These are phyloP conservation scores for Agrocybe pediades DNA, from an alignment of 768 basidiomycete species.

Conservation along the genomic window DNA sequence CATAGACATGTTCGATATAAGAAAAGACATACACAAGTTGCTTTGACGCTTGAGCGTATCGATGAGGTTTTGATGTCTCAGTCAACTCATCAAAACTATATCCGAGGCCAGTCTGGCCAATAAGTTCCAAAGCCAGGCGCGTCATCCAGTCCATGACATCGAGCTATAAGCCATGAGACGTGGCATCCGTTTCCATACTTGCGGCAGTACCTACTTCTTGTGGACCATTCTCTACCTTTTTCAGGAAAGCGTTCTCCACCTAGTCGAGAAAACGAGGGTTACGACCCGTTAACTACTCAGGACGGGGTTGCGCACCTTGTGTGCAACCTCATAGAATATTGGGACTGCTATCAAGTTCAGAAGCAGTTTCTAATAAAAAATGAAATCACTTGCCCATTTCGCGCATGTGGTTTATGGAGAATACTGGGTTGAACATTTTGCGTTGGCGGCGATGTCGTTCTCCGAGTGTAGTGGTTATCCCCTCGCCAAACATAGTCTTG, in stretches of 20 bases:
- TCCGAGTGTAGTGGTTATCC: constrained; percentile 30
- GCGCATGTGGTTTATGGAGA: constrained; percentile 41
- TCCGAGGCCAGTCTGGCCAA: constrained; percentile 49
- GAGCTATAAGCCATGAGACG: constrained; percentile 28
- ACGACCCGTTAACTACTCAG: neutral
- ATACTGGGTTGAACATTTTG: constrained; percentile 47
- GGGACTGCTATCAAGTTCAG: constrained; percentile 24
- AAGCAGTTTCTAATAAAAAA: neutral
- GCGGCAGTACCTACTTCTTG: constrained; percentile 27
- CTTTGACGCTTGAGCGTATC: constrained; percentile 32
- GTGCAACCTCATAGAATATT: constrained; percentile 30
- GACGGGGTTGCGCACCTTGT: constrained; percentile 25
- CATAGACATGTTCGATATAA: neutral
- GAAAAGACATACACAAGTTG: constrained; percentile 22
- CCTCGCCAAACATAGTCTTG: constrained; percentile 26
- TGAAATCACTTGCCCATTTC: constrained; percentile 28
- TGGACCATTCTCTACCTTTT: constrained; percentile 27
- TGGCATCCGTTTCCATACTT: neutral
- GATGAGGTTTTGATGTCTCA: constrained; percentile 28
- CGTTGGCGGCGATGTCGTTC: constrained; percentile 39
- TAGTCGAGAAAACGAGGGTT: constrained; percentile 5
- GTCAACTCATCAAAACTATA: constrained; percentile 40
- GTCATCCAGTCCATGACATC: constrained; percentile 37
- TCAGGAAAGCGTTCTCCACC: constrained; percentile 25
- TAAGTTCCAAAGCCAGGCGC: constrained; percentile 49